These are phyloP conservation scores for Talinum fruticosum DNA, from an alignment of 148 eudicot species.

Conservation along the genomic window DNA sequence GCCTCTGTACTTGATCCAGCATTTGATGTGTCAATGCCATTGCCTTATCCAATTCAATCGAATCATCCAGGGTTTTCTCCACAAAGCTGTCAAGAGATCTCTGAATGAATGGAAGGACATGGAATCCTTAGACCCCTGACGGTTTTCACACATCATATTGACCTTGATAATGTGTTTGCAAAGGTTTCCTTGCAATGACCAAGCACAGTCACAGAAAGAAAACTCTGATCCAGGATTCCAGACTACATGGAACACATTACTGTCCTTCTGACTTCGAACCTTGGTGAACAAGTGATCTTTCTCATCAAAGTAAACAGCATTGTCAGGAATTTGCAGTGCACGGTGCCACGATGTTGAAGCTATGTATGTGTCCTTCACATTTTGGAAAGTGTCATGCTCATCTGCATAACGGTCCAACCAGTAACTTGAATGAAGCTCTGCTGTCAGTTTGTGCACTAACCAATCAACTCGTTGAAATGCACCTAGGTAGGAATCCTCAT, in stretches of 20 bases:
- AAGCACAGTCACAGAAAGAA: slow-evolving; percentile 86
- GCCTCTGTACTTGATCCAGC: slow-evolving; percentile 60
- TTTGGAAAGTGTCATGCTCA: slow-evolving; percentile 76
- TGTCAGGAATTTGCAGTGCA: slow-evolving; percentile 72
- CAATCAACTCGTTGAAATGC: slow-evolving; percentile 91
- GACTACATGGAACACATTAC: slow-evolving; percentile 37
- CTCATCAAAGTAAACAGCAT: slow-evolving; percentile 53
- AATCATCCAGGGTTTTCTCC: slow-evolving; percentile 71
- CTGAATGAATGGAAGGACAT: slow-evolving; percentile 62
- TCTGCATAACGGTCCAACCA: slow-evolving; percentile 92
- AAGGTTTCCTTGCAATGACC: slow-evolving; percentile 82
- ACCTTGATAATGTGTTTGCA: slow-evolving; percentile 92
- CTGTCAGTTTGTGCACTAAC: slow-evolving; percentile 83
- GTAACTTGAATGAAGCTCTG: slow-evolving; percentile 85
- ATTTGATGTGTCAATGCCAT: slow-evolving; percentile 72
- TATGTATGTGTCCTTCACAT: slow-evolving; percentile 79
- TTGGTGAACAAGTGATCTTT: slow-evolving; percentile 44
- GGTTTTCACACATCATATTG: slow-evolving; percentile 61
- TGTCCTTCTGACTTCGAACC: slow-evolving; percentile 64
- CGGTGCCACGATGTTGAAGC: slow-evolving; percentile 89
- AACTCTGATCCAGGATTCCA: slow-evolving; percentile 91
- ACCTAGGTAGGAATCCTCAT: slow-evolving; percentile 75
- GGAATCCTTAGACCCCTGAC: slow-evolving; percentile 34
- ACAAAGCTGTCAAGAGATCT: slow-evolving; percentile 44
- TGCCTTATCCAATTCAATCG: slow-evolving; percentile 67